Evolutionary conservation across 805 yeast genomes (phyloP), one percentile per base, ranked within the genome.

Genomic region (Blastobotrys muscicola): DNA sequence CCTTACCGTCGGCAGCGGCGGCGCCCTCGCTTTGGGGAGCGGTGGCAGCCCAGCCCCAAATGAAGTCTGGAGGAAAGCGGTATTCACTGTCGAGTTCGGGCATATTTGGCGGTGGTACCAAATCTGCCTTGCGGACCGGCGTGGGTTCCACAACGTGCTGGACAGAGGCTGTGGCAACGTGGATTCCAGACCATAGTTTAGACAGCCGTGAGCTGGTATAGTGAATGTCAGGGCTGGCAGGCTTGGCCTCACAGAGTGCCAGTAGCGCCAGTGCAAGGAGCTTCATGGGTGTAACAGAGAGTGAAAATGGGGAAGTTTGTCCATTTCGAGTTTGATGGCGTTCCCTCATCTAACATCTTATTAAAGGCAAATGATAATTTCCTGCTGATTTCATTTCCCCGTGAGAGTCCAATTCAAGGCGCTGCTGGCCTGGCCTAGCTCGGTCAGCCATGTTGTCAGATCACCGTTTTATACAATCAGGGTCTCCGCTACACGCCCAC

Each of bases 21-120:
- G 67, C 65, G 33, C 66, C 66, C 49, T 62, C 67, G 36, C 58
- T 55, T 48, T 62, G 67, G 13, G 59, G 53, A 6, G 65, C 62
- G 11, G 66, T 55, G 6, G 61, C 59, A 3, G 65, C 60, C 43
- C 55, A 57, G 5, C 66, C 66, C 46, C 52, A 49, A 7, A 49
- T 42, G 33, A 49, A 49, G 30, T 44, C 43, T 3, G 16, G 4
- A 8, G 47, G 44, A 8, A 48, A 34, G 14, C 39, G 13, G 11
- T 41, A 38, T 2, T 11, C n/a, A 14, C 42, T 32, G 29, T 26
- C 30, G 26, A 32, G 29, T 12, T n/a, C 5, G 4, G 46, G 50
- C 36, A 47, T 33, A 15, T 44, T 29, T 11, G 51, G 53, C n/a
- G 55, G 53, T 6, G 41, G 33, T 10, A 36, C 37, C 23, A 51